Evolutionary conservation across 2,329 filamentous ascomycete genomes (phyloP).

Genomic region (Phialemoniopsis sp.): DNA sequence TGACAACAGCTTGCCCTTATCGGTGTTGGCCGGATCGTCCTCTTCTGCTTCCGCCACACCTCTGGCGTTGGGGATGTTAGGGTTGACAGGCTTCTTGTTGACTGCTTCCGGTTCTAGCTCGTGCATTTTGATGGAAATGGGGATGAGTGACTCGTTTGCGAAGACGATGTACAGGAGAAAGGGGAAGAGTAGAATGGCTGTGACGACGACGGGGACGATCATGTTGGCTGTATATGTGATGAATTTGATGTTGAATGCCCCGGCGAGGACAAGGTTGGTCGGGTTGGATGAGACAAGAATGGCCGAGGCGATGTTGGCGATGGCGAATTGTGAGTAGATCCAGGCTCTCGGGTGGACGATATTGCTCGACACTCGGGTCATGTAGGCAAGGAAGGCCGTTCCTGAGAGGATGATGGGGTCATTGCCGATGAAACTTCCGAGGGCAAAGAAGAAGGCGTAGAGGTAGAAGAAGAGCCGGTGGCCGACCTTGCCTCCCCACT

Average conservation of each 20-base stretch:
- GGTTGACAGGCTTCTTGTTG: conserved; percentile 58
- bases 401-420: conserved; percentile 73
- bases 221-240: conserved; percentile 74
- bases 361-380: conserved; percentile 71
- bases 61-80: conserved; percentile 65
- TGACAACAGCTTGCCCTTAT: conserved; percentile 51
- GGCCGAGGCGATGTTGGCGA: conserved; percentile 71
- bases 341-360: conserved; percentile 68
- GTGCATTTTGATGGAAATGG: conserved; percentile 63
- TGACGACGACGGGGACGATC: conserved; percentile 68
- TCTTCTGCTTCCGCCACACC: conserved; percentile 50
- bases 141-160: conserved; percentile 58
- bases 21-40: conserved; percentile 34
- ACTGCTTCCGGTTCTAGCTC: conserved; percentile 56
- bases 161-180: conserved; percentile 69
- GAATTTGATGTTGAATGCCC: conserved; percentile 69
- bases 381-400: conserved; percentile 71
- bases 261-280: conserved; percentile 70
- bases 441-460: conserved; percentile 65
- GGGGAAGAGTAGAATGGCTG: conserved; percentile 63
- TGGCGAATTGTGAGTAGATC: conserved; percentile 68
- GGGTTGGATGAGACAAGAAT: conserved; percentile 76
- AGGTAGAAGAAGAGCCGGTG: conserved; percentile 68
- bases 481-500: conserved; percentile 63
- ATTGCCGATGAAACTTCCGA: conserved; percentile 69